A percentile compares a stretch with the other conserved stretches of the same genome.
phyloP scores from a whole-genome alignment of 148 eudicot species.

The Silene latifolia region DNA sequence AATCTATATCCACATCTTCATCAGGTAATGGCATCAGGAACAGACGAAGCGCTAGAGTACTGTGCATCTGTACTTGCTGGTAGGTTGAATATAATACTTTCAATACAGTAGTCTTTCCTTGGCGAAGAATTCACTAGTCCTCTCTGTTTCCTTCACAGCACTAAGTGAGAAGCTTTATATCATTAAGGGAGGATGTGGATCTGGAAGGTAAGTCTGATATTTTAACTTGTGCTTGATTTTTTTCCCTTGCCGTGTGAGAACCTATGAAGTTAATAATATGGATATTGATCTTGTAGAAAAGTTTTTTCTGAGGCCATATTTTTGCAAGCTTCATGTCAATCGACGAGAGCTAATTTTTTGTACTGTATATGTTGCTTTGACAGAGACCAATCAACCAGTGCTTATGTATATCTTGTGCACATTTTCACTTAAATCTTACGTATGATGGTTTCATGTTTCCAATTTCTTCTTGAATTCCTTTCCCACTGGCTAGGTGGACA shows the following conservation, averaged over 20 bases:
- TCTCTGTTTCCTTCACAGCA: constrained; percentile 43
- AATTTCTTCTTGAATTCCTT: background rate
- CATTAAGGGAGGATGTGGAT: constrained; percentile 93
- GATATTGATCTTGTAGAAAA: background rate
- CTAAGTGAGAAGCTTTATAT: constrained; percentile 94
- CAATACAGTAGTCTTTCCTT: background rate
- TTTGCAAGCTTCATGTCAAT: background rate
- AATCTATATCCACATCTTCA: constrained; percentile 9
- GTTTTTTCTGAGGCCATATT: background rate
- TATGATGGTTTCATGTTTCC: background rate
- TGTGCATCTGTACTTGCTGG: constrained; percentile 85
- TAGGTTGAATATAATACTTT: constrained; percentile 20
- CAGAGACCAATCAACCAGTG: background rate
- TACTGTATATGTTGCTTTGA: background rate
- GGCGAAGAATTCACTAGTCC: constrained; percentile 12
- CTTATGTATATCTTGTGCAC: background rate
- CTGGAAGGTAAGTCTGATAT: constrained; percentile 71
- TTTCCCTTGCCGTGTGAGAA: background rate
- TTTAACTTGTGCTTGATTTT: background rate
- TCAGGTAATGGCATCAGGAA: constrained; percentile 94
- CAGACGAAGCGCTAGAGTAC: constrained; percentile 75
- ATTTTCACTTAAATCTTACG: background rate
- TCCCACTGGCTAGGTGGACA: background rate
- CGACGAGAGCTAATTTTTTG: background rate
- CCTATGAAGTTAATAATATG: background rate